Conservation (phyloP, 2,329 filamentous ascomycete species). For the Fusarium drepaniforme region DNA sequence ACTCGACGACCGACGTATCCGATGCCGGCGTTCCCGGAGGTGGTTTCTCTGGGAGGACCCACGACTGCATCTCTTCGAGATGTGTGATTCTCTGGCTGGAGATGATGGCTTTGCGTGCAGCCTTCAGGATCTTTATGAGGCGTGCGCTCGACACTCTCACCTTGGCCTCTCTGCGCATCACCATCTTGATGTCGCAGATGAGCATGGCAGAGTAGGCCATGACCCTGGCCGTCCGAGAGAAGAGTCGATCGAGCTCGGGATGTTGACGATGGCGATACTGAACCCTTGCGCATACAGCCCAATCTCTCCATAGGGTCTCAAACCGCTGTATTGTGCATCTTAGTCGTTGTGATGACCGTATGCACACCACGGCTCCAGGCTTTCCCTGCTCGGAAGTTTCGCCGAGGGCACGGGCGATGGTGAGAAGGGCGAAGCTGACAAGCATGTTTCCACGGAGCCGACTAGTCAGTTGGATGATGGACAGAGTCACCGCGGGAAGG, state of each 20-base stretch:
- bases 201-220: conserved; percentile 23
- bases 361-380: conserved; percentile 6
- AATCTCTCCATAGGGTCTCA: conserved; percentile 18
- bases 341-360: conserved; percentile 16
- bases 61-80: conserved; percentile 18
- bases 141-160: conserved; percentile 12
- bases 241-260: conserved; percentile 23
- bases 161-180: neutral
- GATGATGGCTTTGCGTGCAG: conserved; percentile 26
- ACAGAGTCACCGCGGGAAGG: neutral
- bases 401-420: conserved; percentile 26
- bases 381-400: conserved; percentile 29
- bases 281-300: conserved; percentile 8
- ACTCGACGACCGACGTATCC: conserved; percentile 7
- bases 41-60: conserved; percentile 14
- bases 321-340: conserved; percentile 23
- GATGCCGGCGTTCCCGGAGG: conserved; percentile 1
- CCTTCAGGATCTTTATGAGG: conserved; percentile 22
- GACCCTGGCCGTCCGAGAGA: conserved; percentile 17
- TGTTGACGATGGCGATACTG: conserved; percentile 9
- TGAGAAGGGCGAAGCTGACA: conserved; percentile 24
- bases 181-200: conserved; percentile 33
- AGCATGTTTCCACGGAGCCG: conserved; percentile 17
- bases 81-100: conserved; percentile 30
- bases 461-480: neutral